Percentiles rank a stretch among this genome's conserved stretches.
Conservation (phyloP, 2,329 filamentous ascomycete species). For the Colletotrichum eremochloae region DNA sequence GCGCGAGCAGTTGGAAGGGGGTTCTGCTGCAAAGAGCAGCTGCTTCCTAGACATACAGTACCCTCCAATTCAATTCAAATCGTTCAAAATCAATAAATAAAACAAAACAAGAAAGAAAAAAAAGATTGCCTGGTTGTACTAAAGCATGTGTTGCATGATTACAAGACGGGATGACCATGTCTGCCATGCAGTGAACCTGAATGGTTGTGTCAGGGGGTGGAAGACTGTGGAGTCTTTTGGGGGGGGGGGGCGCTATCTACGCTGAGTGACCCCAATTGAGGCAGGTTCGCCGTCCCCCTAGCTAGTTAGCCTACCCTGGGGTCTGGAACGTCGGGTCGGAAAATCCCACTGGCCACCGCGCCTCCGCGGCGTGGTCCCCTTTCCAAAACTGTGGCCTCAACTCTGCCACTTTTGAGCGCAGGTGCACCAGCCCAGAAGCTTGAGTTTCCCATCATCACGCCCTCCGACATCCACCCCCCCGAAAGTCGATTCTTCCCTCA, state of each 20-base stretch:
- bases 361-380: constrained; percentile 47
- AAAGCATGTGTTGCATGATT: neutral
- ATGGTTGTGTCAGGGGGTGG: neutral
- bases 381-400: constrained; percentile 62
- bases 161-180: constrained; percentile 35
- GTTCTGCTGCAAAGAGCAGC: constrained; percentile 32
- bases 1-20: constrained; percentile 27
- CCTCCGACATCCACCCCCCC: constrained; percentile 42
- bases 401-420: constrained; percentile 48
- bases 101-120: neutral
- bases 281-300: constrained; percentile 36
- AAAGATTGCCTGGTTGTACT: neutral
- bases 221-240: constrained; percentile 5
- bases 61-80: constrained; percentile 33
- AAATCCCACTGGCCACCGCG: constrained; percentile 34
- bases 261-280: constrained; percentile 27
- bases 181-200: constrained; percentile 23
- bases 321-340: constrained; percentile 41
- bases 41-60: constrained; percentile 40
- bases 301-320: neutral
- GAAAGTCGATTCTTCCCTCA: constrained; percentile 43
- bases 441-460: constrained; percentile 36
- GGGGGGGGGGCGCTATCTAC: constrained; percentile 6
- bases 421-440: constrained; percentile 29
- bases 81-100: constrained; percentile 6